These are phyloP conservation scores for Populus tremula DNA, from an alignment of 345 rosid genomes.

Conservation along the genomic window DNA sequence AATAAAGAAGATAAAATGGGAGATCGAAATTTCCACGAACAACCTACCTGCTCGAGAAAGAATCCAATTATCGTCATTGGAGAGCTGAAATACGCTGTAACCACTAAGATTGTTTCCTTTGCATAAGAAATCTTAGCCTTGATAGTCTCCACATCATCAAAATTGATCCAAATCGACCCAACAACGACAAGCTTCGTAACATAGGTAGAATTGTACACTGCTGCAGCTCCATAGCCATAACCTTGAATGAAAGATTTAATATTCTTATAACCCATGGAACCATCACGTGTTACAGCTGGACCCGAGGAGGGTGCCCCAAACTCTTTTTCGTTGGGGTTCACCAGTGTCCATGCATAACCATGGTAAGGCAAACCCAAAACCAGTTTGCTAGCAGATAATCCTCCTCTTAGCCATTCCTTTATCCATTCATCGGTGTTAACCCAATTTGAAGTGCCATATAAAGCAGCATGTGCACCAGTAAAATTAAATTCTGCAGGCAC, in stretches of 20 bases:
- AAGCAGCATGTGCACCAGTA: conserved; percentile 32
- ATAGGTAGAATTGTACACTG: conserved; percentile 34
- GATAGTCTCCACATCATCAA: conserved; percentile 39
- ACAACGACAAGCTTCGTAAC: conserved; percentile 21
- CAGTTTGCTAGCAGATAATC: conserved; percentile 26
- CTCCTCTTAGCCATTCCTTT: conserved; percentile 26
- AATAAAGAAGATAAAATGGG: too few species aligned
- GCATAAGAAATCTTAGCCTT: conserved; percentile 40
- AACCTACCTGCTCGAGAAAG: conserved; percentile 38
- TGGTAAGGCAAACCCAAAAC: conserved; percentile 36
- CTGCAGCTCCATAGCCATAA: conserved; percentile 22
- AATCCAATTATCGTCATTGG: conserved; percentile 39
- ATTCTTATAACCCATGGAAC: conserved; percentile 24
- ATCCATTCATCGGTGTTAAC: conserved; percentile 26
- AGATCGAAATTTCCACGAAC: too few species aligned
- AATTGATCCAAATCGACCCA: conserved; percentile 39
- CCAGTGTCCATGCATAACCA: conserved; percentile 31
- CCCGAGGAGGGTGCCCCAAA: conserved; percentile 10
- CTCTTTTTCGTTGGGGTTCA: conserved; percentile 12
- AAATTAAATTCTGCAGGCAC: conserved; percentile 22
- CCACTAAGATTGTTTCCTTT: conserved; percentile 38
- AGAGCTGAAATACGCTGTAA: conserved; percentile 32
- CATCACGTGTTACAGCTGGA: conserved; percentile 4
- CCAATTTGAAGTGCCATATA: conserved; percentile 14
- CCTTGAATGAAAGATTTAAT: conserved; percentile 13